Evolutionary conservation across 148 eudicot genomes (phyloP).

Genomic region (Polygonum aviculare): DNA sequence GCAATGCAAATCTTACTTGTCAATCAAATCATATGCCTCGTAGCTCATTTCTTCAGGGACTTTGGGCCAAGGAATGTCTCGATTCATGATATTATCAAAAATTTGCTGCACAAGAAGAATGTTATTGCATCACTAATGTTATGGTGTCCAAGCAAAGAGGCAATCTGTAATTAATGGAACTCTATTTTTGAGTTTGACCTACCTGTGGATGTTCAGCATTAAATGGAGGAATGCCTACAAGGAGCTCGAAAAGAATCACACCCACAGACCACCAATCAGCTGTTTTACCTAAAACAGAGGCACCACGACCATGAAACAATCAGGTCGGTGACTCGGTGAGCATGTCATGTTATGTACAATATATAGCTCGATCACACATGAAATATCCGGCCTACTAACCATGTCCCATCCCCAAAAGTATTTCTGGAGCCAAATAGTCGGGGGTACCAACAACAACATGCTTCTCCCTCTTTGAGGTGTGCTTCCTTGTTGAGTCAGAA

Average conservation of each 20-base stretch:
- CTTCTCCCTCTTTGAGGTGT: conserved; percentile 11
- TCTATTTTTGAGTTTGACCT: conserved; percentile 13
- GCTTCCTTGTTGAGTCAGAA: conserved; percentile 19
- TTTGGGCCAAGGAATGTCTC: conserved; percentile 93
- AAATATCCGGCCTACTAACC: conserved; percentile 37
- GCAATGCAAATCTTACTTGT: conserved; percentile 49
- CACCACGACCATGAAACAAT: conserved; percentile 13
- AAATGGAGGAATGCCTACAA: conserved; percentile 95
- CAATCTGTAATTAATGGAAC: background rate
- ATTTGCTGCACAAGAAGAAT: conserved; percentile 57
- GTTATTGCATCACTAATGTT: background rate
- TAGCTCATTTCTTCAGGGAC: conserved; percentile 84
- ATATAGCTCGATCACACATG: too few relatives aligned
- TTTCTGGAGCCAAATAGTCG: conserved; percentile 99
- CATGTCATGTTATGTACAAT: background rate
- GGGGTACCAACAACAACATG: conserved; percentile 76
- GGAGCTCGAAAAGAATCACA: conserved; percentile 89
- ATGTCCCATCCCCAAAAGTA: conserved; percentile 99
- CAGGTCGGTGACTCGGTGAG: background rate
- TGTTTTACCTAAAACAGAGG: conserved; percentile 54
- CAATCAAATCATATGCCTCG: conserved; percentile 75
- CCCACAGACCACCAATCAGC: conserved; percentile 99
- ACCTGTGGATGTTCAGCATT: conserved; percentile 96
- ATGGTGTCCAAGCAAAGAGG: conserved; percentile 2
- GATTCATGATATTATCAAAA: conserved; percentile 90